These are phyloP conservation scores for Aaosphaeria arxii DNA, from an alignment of 2,329 filamentous ascomycete species.

Conservation along the genomic window DNA sequence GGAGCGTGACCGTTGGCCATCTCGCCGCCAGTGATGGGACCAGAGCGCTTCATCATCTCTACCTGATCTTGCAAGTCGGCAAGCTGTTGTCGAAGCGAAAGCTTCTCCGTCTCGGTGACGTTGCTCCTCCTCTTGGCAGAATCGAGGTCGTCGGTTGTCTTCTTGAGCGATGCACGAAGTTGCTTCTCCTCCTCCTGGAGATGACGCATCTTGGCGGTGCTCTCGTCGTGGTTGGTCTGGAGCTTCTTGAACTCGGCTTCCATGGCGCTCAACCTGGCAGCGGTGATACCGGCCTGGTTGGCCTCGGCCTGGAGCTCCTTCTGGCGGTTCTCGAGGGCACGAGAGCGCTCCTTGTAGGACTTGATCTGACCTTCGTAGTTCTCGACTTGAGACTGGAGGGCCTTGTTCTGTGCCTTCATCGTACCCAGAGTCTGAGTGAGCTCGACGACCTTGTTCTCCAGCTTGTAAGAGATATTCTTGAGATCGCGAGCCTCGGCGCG, in stretches of 20 bases:
- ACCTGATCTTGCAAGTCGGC: conserved; percentile 89
- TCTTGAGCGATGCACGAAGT: conserved; percentile 76
- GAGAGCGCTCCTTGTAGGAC: conserved; percentile 91
- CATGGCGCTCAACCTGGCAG: conserved; percentile 84
- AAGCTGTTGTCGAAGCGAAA: conserved; percentile 81
- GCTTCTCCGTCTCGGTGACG: conserved; percentile 80
- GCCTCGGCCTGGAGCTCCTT: conserved; percentile 96
- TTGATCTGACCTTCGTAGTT: conserved; percentile 96
- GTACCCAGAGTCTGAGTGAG: conserved; percentile 90
- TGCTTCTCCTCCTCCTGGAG: conserved; percentile 92
- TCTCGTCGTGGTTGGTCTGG: conserved; percentile 86
- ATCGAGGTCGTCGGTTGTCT: conserved; percentile 78
- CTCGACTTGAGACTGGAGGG: conserved; percentile 80
- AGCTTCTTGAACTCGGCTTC: conserved; percentile 95
- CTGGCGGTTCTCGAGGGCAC: conserved; percentile 80
- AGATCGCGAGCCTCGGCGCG: conserved; percentile 96
- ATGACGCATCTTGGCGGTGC: conserved; percentile 83
- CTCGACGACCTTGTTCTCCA: conserved; percentile 99
- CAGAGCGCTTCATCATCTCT: conserved; percentile 76
- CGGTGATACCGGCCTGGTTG: conserved; percentile 94
- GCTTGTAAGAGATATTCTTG: conserved; percentile 98
- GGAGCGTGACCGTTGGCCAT: conserved; percentile 61
- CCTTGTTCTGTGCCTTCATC: conserved; percentile 93
- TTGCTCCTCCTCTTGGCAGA: conserved; percentile 70
- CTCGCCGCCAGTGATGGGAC: conserved; percentile 65